Evolutionary conservation across 148 eudicot genomes (phyloP).

Genomic region (Persicaria maculosa): DNA sequence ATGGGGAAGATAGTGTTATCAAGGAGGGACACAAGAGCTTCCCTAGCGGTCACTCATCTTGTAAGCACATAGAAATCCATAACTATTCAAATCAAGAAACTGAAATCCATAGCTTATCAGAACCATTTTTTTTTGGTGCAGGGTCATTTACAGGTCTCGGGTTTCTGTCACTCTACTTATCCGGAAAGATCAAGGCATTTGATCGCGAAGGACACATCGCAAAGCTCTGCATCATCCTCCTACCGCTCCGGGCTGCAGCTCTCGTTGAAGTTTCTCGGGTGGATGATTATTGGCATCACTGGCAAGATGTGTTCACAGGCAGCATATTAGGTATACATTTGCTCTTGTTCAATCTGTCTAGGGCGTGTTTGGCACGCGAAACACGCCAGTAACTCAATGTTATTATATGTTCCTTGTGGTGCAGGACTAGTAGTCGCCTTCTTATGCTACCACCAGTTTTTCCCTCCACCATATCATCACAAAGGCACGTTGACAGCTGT

Average conservation of each 20-base stretch:
- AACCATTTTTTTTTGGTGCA: conserved; percentile 11
- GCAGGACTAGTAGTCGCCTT: conserved; percentile 54
- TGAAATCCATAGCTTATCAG: background rate
- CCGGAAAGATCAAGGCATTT: conserved; percentile 61
- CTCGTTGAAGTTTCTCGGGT: conserved; percentile 85
- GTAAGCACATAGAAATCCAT: conserved; percentile 28
- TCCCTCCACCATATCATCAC: conserved; percentile 57
- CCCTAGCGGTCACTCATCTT: conserved; percentile 91
- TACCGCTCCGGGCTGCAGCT: conserved; percentile 62
- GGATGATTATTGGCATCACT: conserved; percentile 95
- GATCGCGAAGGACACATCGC: conserved; percentile 69
- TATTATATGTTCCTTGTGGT: background rate
- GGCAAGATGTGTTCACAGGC: conserved; percentile 85
- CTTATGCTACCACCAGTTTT: conserved; percentile 77
- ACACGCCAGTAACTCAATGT: too few species aligned
- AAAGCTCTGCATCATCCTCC: conserved; percentile 56
- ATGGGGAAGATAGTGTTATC: conserved; percentile 39
- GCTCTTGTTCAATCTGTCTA: too few species aligned
- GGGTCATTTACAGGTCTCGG: conserved; percentile 98
- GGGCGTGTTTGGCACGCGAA: too few species aligned
- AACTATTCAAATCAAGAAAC: background rate
- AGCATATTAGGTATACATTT: conserved; percentile 47
- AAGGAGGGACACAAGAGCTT: conserved; percentile 95
- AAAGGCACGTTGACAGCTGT: conserved; percentile 30
- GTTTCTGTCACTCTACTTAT: conserved; percentile 63